A percentile compares a stretch with the other conserved stretches of the same genome.
phyloP scores from a whole-genome alignment of 768 basidiomycete genomes.

The Mycena polygramma region DNA sequence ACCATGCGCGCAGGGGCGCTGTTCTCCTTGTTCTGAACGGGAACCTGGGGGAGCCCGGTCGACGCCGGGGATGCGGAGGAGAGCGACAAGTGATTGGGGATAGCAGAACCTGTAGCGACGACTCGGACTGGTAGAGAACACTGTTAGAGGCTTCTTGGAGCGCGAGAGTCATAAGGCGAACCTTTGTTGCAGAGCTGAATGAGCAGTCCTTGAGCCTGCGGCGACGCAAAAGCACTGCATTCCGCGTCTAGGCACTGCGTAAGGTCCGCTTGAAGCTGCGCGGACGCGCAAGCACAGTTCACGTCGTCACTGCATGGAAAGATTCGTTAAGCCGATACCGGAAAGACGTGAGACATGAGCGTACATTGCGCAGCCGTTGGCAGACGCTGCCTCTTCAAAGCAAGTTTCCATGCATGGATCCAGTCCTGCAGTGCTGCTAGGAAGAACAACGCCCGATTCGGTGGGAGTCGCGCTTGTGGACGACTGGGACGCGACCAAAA shows the following conservation, averaged over 20 bases:
- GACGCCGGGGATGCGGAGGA: constrained; percentile 5
- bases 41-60: constrained; percentile 10
- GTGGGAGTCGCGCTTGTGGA: constrained; percentile 27
- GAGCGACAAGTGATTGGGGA: constrained; percentile 28
- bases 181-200: constrained; percentile 37
- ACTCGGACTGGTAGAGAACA: constrained; percentile 12
- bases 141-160: neutral
- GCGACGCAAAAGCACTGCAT: constrained; percentile 33
- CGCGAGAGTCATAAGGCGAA: neutral
- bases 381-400: constrained; percentile 30
- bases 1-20: constrained; percentile 1
- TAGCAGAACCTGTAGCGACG: constrained; percentile 29
- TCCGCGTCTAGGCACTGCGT: constrained; percentile 35
- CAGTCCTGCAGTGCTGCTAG: constrained; percentile 36
- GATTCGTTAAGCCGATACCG: neutral
- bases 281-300: constrained; percentile 33
- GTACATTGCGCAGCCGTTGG: constrained; percentile 30
- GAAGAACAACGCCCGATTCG: constrained; percentile 32
- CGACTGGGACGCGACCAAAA: constrained; percentile 26
- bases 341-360: neutral
- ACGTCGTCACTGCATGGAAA: constrained; percentile 26
- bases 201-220: constrained; percentile 34
- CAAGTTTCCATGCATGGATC: constrained; percentile 39
- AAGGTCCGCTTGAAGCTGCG: constrained; percentile 36
- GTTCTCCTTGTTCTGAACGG: constrained; percentile 23